Conservation (phyloP, 1,284 basidiomycete genomes). For the Rhodotorula sp. region DNA sequence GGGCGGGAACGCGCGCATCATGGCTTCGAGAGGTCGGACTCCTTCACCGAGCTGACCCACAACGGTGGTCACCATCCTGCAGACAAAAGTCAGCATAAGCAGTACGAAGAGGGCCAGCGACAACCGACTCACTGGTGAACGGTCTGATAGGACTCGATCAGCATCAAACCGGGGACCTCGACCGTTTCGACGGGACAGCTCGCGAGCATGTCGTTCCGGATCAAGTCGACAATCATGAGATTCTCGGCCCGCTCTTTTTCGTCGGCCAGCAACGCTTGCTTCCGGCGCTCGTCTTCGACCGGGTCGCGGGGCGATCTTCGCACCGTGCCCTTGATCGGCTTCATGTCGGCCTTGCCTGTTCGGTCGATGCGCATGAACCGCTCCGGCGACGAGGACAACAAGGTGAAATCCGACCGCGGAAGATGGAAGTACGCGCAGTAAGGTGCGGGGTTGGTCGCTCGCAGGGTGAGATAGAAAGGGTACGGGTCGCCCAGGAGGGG, state of each 20-base stretch:
- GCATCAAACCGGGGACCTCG: conserved; percentile 78
- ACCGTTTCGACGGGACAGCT: conserved; percentile 71
- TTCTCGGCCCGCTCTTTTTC: conserved; percentile 95
- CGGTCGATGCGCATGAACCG: conserved; percentile 82
- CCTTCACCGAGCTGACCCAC: conserved; percentile 74
- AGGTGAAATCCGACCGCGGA: conserved; percentile 62
- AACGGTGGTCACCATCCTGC: conserved; percentile 80
- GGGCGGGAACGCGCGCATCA: conserved; percentile 65
- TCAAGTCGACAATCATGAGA: conserved; percentile 97
- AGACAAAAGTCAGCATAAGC: no score
- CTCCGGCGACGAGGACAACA: conserved; percentile 82
- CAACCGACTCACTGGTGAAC: conserved; percentile 67
- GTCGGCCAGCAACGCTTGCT: conserved; percentile 63
- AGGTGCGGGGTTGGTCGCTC: conserved; percentile 81
- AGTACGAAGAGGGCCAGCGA: no score
- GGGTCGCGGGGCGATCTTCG: conserved; percentile 21
- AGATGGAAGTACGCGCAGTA: conserved; percentile 78
- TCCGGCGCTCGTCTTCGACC: conserved; percentile 48
- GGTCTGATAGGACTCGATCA: conserved; percentile 86
- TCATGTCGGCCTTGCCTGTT: conserved; percentile 67
- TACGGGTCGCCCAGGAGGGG: conserved; percentile 42
- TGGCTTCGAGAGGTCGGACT: conserved; percentile 57
- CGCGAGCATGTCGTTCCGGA: conserved; percentile 81
- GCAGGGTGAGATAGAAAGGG: conserved; percentile 57
- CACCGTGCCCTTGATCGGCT: conserved; percentile 89